Base-by-base conservation (phyloP, 2,329 filamentous ascomycete genomes). In the Rhinocladiella similis region DNA sequence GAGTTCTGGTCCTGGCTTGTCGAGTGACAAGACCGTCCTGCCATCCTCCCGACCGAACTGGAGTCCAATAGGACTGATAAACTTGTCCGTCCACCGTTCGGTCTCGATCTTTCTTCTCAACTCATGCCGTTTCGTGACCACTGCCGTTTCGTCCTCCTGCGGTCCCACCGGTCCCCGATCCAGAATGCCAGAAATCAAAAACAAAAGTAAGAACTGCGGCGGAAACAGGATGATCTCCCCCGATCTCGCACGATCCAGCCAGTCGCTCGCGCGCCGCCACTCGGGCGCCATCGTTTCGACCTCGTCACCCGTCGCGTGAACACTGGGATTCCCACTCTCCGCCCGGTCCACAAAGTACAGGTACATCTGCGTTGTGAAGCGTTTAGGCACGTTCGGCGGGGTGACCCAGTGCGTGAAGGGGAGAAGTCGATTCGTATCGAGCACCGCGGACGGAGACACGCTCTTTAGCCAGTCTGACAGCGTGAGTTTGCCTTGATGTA, bases 281-380 rank as follows among this genome's bases (percentile, higher is more conserved):
- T 82, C 80, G 0, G 93, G 91, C 3, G 90, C 86, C 1, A 90
- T 93, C 59, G 86, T 82, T 67, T 87, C 84, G 53, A 86, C 74
- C 25, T 83, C 82, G 49, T 88, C 88, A 66, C 93, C 90, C 59
- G 82, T 81, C 0, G 85, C 27, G 47, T 90, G 65, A 82, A 84
- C 67, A 81, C 81, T 61, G 64, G 75, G 67, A 65, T 77, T 69
- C 63, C 76, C 63, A 46, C 73, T 59, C 67, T 72, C 64, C 5
- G 70, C 61, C 4, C 61, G 51, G 41, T 60, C 62, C 20, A 66
- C 60, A 69, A 69, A 41, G 73, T 96, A 96, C 10, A 97, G 72
- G 73, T 97, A 99, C 93, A 97, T 97, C 70, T 97, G 92, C 0
- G 93, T 97, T 0, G 89, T 90, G 75, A 95, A 99, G 45, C 94